Base-by-base conservation (phyloP, 768 basidiomycete genomes). In the Panaeolus papilionaceus region DNA sequence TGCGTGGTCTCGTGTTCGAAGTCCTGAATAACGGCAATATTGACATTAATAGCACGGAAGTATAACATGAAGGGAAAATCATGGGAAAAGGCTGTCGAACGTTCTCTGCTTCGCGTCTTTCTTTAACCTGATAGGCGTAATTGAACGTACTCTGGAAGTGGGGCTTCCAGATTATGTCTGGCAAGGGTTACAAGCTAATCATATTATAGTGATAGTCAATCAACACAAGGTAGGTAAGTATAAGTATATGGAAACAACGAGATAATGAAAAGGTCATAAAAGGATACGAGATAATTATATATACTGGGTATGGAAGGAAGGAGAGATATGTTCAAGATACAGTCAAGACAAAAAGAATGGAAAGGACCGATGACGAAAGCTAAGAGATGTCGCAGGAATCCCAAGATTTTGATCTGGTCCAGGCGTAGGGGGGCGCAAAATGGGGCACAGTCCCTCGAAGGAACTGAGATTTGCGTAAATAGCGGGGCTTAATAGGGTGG, bases 401-500 rank as follows among this genome's bases (percentile, higher is more conserved):
- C 54, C 54, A 58, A 58, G 54, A 58, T 33, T 58, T 58, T 37
- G 40, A 61, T 67, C 64, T 63, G 72, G 68, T 69, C 69, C 58
- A 71, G 69, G 69, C 65, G 64, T 67, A 67, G 39, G 69, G 66
- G 54, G 8, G 20, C 10, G 40, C 67, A 69, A 67, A 73, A 74
- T 74, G 72, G 72, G 70, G 72, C 71, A 71, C 69, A 67, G 23
- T 58, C 54, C 33, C 54, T 58, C 65, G 67, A 68, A 71, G 64
- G 67, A 73, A 65, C 40, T 47, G 20, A 49, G 58, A 49, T 64
- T 68, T 70, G 70, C 71, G 71, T 67, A 63, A 69, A 71, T 71
- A 73, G 69, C 70, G 72, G 71, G 72, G 73, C 67, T 74, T 72
- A 70, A 72, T 71, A 68, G 64, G 70, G 69, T 64, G 70, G 70